Conservation (phyloP, 176 grass and related monocot genomes). For the Zoysia japonica region DNA sequence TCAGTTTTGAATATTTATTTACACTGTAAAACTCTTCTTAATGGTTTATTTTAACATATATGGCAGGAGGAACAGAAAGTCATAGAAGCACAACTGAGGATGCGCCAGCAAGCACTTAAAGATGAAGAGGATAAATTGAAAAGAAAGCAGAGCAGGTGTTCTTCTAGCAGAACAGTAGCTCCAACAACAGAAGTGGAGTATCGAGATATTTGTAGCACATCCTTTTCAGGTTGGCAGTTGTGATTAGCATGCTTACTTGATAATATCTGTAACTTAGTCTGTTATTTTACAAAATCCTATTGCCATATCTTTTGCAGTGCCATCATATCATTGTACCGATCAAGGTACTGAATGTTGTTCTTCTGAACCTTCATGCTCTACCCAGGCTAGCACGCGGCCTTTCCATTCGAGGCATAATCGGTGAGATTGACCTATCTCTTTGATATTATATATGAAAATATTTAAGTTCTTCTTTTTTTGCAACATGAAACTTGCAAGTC, state of each 20-base stretch:
- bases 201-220: constrained; percentile 81
- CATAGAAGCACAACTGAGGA: constrained; percentile 97
- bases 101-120: constrained; percentile 88
- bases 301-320: too few species aligned
- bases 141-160: constrained; percentile 70
- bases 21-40: constrained; percentile 19
- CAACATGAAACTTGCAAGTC: constrained; percentile 5
- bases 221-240: constrained; percentile 64
- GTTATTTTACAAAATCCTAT: too few species aligned
- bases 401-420: constrained; percentile 77
- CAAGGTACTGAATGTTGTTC: constrained; percentile 73
- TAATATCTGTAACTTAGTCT: too few species aligned
- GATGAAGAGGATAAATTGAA: constrained; percentile 96
- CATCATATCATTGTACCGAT: constrained; percentile 27
- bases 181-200: constrained; percentile 81
- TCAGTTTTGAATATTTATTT: constrained; percentile 14
- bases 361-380: constrained; percentile 85
- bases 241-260: too few species aligned
- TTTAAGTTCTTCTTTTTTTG: neutral
- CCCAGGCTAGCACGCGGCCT: constrained; percentile 53
- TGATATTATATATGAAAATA: constrained; percentile 3
- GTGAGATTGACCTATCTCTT: constrained; percentile 42
- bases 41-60: constrained; percentile 35
- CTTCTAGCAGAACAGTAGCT: constrained; percentile 65
- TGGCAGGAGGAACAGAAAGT: constrained; percentile 96